Evolutionary conservation across 768 basidiomycete genomes (phyloP).

Genomic region (Hypsizygus marmoreus): DNA sequence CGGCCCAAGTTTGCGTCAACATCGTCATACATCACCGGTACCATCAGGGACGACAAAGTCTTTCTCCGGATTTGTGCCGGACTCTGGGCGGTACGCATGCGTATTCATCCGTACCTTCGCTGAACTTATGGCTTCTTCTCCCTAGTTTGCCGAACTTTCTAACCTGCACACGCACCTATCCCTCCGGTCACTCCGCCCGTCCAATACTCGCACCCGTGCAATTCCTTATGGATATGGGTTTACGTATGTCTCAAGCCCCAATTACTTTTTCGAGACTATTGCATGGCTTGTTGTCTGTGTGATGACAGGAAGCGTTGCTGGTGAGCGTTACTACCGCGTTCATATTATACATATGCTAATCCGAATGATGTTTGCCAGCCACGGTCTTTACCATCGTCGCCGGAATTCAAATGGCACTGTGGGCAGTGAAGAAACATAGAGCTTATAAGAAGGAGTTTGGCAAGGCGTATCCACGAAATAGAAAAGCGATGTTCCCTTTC

Average conservation of each 20-base stretch:
- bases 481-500: constrained; percentile 84
- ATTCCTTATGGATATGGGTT: constrained; percentile 96
- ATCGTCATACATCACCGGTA: constrained; percentile 62
- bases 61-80: constrained; percentile 70
- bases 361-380: constrained; percentile 36
- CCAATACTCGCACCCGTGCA: constrained; percentile 74
- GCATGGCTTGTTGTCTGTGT: constrained; percentile 70
- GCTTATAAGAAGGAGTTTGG: constrained; percentile 95
- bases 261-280: constrained; percentile 90
- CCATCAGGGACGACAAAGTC: constrained; percentile 60
- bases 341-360: not conserved
- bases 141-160: constrained; percentile 79
- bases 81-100: constrained; percentile 71
- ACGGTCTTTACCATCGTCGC: constrained; percentile 66
- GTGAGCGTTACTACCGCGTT: constrained; percentile 43
- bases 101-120: not conserved
- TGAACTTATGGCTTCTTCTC: not conserved
- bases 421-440: constrained; percentile 91
- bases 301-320: constrained; percentile 77
- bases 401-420: constrained; percentile 70
- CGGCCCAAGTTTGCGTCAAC: constrained; percentile 72
- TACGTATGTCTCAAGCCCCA: constrained; percentile 82
- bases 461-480: constrained; percentile 69
- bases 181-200: constrained; percentile 81
- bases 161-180: constrained; percentile 85